Conservation (phyloP, 352 stramenopile species). For the Stephanocyclus meneghinianus region DNA sequence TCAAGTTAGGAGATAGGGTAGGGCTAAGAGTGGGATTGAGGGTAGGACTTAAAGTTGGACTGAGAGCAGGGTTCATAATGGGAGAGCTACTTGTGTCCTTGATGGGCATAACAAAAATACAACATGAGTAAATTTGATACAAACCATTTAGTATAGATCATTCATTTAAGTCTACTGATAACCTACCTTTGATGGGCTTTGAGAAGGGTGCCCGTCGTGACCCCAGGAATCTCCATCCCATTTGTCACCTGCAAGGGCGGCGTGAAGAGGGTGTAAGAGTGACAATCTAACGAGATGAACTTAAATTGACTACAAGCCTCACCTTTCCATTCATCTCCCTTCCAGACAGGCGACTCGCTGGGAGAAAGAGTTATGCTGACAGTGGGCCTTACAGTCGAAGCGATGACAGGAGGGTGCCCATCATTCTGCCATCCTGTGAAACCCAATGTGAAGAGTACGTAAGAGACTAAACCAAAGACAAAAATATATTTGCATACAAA, state of each 20-base stretch:
- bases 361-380: background rate
- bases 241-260: background rate
- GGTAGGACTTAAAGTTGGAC: background rate
- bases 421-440: background rate
- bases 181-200: background rate
- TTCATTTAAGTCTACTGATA: background rate
- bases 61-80: background rate
- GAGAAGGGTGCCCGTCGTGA: background rate
- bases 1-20: background rate
- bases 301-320: background rate
- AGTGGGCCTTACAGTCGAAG: background rate
- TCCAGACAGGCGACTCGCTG: background rate
- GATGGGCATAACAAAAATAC: background rate
- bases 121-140: too few species aligned
- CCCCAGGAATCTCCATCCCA: background rate
- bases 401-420: background rate
- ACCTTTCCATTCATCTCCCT: conserved; percentile 7
- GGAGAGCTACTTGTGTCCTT: background rate
- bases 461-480: too few species aligned
- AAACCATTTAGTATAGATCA: too few species aligned
- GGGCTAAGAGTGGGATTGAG: too few species aligned
- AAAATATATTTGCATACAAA: too few species aligned
- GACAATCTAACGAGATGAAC: background rate
- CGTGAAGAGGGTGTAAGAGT: too few species aligned
- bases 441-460: background rate